A percentile compares a stretch with the other conserved stretches of the same genome.
phyloP scores from a whole-genome alignment of 2,329 filamentous ascomycete species.

The Colletotrichum sp. region DNA sequence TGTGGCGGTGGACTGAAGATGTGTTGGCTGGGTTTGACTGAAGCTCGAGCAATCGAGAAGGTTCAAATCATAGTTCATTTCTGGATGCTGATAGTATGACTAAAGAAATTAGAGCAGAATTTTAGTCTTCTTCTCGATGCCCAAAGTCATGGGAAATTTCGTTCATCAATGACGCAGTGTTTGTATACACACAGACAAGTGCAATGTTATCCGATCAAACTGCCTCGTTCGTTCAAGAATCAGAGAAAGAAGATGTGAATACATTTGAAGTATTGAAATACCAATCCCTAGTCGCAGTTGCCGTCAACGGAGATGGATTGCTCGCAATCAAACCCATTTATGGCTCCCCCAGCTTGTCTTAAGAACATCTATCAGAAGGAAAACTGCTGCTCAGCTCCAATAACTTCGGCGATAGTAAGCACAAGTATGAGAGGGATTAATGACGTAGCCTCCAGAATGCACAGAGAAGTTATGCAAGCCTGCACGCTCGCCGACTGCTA shows the following conservation, averaged over 20 bases:
- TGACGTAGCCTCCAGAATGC: not conserved
- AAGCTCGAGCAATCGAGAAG: not conserved
- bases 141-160: not conserved
- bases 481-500: rapidly evolving
- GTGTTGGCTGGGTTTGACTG: slow-evolving; percentile 3
- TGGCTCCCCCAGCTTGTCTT: not conserved
- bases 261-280: not conserved
- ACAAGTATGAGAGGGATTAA: rapidly evolving
- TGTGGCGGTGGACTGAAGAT: slow-evolving; percentile 45
- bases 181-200: not conserved
- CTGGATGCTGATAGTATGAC: not conserved
- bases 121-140: not conserved
- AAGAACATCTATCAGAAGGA: not conserved
- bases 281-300: not conserved
- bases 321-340: rapidly evolving
- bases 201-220: not conserved
- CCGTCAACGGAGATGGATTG: not conserved
- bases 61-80: not conserved
- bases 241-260: not conserved
- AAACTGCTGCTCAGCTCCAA: rapidly evolving
- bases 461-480: not conserved
- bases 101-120: not conserved
- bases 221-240: not conserved
- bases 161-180: not conserved
- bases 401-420: not conserved